Conservation (phyloP, 2,329 filamentous ascomycete genomes). For the Diaporthe sp. region DNA sequence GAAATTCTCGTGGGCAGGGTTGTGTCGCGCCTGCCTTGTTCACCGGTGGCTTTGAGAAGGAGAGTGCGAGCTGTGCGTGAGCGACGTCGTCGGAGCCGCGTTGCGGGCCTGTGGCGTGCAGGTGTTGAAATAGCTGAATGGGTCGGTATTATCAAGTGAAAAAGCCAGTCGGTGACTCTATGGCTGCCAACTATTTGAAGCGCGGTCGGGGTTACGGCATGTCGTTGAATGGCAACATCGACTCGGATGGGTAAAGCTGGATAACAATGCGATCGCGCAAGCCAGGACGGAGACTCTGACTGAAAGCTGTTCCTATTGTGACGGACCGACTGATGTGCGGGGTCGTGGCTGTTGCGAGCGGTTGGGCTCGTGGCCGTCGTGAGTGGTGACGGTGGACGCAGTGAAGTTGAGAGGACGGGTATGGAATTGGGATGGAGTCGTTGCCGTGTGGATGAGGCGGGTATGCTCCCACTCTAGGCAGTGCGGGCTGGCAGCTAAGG, state of each 20-base stretch:
- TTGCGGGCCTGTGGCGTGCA: neutral
- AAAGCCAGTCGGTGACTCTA: neutral
- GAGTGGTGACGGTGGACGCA: slow-evolving; percentile 5
- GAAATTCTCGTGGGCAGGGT: neutral
- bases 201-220: slow-evolving; percentile 16
- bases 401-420: slow-evolving; percentile 17
- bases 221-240: neutral
- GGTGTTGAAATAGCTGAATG: neutral
- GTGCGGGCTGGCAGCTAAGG: slow-evolving; percentile 22
- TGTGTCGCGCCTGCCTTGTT: slow-evolving; percentile 7
- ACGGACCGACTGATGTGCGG: neutral
- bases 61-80: neutral
- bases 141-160: neutral
- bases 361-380: slow-evolving; percentile 14
- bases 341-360: slow-evolving; percentile 13
- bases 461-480: slow-evolving; percentile 18
- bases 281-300: neutral
- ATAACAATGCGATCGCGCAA: slow-evolving; percentile 25
- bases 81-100: neutral
- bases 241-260: neutral
- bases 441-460: slow-evolving; percentile 19
- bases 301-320: slow-evolving; percentile 11
- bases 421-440: slow-evolving; percentile 24
- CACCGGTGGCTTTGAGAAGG: neutral
- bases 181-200: slow-evolving; percentile 12